Percentiles rank a stretch among this genome's conserved stretches.
phyloP scores from a whole-genome alignment of 2,329 filamentous ascomycete species.

The Elsinoe fawcettii region DNA sequence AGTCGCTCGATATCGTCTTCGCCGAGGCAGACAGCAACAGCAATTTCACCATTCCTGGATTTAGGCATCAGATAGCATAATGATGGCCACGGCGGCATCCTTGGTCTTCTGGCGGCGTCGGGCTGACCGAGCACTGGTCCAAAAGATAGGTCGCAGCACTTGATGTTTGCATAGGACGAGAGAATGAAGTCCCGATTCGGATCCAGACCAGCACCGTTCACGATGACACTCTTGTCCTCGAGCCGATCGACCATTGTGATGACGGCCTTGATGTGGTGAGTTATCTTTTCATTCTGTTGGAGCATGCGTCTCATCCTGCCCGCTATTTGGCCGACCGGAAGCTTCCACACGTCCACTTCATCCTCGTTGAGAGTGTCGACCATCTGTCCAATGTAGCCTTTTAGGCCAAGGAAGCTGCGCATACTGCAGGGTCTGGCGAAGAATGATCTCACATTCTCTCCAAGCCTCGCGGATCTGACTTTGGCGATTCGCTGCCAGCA shows the following conservation, averaged over 20 bases:
- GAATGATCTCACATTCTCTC: background rate
- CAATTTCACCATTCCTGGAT: background rate
- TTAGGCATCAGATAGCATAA: constrained; percentile 10
- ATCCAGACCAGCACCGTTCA: background rate
- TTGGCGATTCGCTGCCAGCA: constrained; percentile 15
- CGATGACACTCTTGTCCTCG: constrained; percentile 1
- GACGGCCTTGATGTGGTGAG: background rate
- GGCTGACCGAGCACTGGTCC: background rate
- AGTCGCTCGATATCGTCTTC: constrained; percentile 1
- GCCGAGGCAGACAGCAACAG: background rate
- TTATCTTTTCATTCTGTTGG: background rate
- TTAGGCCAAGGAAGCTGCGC: background rate
- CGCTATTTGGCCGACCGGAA: background rate
- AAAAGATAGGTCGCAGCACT: constrained; percentile 1
- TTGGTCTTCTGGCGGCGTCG: background rate
- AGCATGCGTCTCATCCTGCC: background rate
- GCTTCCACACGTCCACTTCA: background rate
- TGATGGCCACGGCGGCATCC: background rate
- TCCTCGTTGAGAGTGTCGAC: background rate
- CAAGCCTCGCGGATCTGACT: background rate
- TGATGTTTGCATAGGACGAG: constrained; percentile 8
- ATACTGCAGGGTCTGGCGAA: constrained; percentile 8
- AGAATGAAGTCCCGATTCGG: constrained; percentile 1
- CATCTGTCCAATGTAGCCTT: constrained; percentile 7
- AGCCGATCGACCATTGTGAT: background rate